Evolutionary conservation across 164 flowering plant genomes (phyloP), one percentile per base, ranked within the genome.

Genomic region (Akebia trifoliata): DNA sequence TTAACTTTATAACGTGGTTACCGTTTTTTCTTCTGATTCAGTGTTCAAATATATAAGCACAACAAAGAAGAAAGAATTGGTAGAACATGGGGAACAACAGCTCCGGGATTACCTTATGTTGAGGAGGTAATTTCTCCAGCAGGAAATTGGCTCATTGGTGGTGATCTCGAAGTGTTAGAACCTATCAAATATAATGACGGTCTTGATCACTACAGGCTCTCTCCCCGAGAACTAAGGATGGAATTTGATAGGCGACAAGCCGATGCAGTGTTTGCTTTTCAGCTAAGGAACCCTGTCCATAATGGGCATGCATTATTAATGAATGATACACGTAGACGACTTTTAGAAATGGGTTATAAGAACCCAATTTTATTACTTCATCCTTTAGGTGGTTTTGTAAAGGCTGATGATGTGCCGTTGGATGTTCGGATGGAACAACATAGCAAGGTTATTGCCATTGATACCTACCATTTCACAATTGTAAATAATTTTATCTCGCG

Each of bases 371-470:
- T 92, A 35, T 62, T 92, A 78, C 96, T 92, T 68, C 95, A 89
- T 74, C 98, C 98, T 61, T 74, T 92, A 26, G 98, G 98, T 54
- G 98, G 98, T 56, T 92, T 63, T 63, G 79, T 84, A 17, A 92
- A 92, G 74, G 93, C 89, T 30, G 96, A 92, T 73, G 96, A 92
- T 65, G 98, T 92, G 40, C 98, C 98, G 9, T 70, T 92, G 70
- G 89, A 89, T 79, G 95, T 86, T 72, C 84, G 98, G 22, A 89
- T 92, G 96, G 93, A 89, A 70, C 98, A 92, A 48, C 98, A 92
- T 63, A 83, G 87, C 82, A 85, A 86, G 96, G 96, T 89, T 28
- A 29, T n/a, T 61, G n/a, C 38, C 50, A 17, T 34, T 25, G 14
- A 25, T 49, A 46, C 63, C 45, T 15, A 39, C 54, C 26, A 14